Base-by-base conservation (phyloP, 2,329 filamentous ascomycete genomes). In the Phyllosticta citriasiana region DNA sequence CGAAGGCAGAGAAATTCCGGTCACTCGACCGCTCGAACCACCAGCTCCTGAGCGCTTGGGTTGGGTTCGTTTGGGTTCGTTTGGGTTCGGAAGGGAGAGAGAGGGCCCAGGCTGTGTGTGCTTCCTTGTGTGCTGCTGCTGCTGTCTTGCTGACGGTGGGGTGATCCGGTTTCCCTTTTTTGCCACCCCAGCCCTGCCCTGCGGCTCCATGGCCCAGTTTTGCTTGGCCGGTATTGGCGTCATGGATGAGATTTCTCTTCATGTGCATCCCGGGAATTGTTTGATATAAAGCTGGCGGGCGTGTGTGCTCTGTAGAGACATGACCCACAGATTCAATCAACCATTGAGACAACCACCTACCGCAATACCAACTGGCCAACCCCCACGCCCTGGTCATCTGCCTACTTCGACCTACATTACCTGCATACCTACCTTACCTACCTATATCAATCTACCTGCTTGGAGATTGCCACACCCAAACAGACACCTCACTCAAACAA, bases 11-110 rank as follows among this genome's bases (percentile, higher is more conserved):
- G 6, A 47, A 5, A 19, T n/a, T 47, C 19, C 52, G 58, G 58
- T 60, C 59, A 57, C 40, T 61, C 59, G 56, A 57, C 27, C 27
- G 55, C 22, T 61, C 59, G 59, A 61, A 61, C 59, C 59, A 61
- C 59, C 59, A 56, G 52, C 59, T 60, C 58, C 40, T 47, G 40
- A 47, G 40, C 40, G 14, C 40, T 4, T n/a, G 14, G 26, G 14
- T 14, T 47, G 14, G 26, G 14, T 14, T 47, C 35, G 35, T 47
- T 47, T 47, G 40, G 40, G 19, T 47, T 47, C 40, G 40, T 47
- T 47, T 47, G 40, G 40, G 19, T 47, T 47, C 40, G 40, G 40
- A 47, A 47, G 14, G 16, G 40, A 6, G 4, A n/a, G 40, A 47
- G 4, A 10, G 33, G 33, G 14, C 10, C 10, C 33, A 40, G 10